phyloP scores from a whole-genome alignment of 768 basidiomycete species.

The Lactarius indigo region DNA sequence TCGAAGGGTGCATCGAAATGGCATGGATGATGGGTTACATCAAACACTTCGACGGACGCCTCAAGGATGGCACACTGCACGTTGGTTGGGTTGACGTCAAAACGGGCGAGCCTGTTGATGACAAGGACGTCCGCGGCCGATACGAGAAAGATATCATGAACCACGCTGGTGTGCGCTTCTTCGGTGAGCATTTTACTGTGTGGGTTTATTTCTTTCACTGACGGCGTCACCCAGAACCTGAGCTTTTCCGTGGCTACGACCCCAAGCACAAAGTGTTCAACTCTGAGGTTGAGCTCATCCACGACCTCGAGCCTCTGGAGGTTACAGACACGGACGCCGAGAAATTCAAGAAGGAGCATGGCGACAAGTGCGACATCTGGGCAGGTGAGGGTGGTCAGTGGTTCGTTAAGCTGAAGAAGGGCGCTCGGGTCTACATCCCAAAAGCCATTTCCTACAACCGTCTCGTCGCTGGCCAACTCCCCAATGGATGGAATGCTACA shows the following conservation, averaged over 20 bases:
- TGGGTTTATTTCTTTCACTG: background rate
- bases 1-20: slow-evolving; percentile 98
- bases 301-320: slow-evolving; percentile 96
- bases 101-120: slow-evolving; percentile 90
- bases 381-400: slow-evolving; percentile 88
- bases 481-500: slow-evolving; percentile 95
- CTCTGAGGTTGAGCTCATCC: slow-evolving; percentile 94
- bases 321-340: slow-evolving; percentile 86
- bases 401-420: slow-evolving; percentile 99
- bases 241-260: slow-evolving; percentile 96
- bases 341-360: slow-evolving; percentile 95
- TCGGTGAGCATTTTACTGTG: slow-evolving; percentile 50
- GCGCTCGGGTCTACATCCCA: slow-evolving; percentile 87
- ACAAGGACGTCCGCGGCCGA: slow-evolving; percentile 91
- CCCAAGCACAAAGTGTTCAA: slow-evolving; percentile 97
- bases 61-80: slow-evolving; percentile 87
- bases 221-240: slow-evolving; percentile 64
- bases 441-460: slow-evolving; percentile 96
- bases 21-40: slow-evolving; percentile 99
- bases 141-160: slow-evolving; percentile 93
- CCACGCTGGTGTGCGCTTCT: slow-evolving; percentile 90
- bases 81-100: slow-evolving; percentile 99
- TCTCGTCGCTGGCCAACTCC: slow-evolving; percentile 92
- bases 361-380: slow-evolving; percentile 96
- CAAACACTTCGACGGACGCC: slow-evolving; percentile 97